Evolutionary conservation across 2,329 filamentous ascomycete genomes (phyloP).

Genomic region (Bipolaris sorokiniana): DNA sequence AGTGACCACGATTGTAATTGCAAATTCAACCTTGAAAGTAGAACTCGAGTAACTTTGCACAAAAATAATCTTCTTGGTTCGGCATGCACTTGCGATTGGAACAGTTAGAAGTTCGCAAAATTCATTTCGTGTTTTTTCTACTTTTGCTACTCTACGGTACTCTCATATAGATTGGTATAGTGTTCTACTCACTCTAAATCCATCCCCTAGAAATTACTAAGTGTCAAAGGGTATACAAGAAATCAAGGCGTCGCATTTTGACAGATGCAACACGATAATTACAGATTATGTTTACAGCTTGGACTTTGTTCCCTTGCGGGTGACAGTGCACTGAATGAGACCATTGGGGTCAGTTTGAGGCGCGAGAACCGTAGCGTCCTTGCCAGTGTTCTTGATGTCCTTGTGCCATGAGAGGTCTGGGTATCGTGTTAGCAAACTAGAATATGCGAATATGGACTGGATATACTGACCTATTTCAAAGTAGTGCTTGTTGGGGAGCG

Average conservation of each 20-base stretch:
- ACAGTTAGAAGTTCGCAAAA: not conserved
- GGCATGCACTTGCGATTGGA: not conserved
- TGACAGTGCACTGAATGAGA: conserved; percentile 91
- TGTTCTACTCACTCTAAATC: conserved; percentile 33
- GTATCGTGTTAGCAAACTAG: conserved; percentile 17
- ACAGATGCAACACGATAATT: conserved; percentile 10
- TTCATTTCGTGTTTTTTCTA: conserved; percentile 15
- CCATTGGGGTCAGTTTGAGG: conserved; percentile 94
- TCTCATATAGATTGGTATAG: conserved; percentile 32
- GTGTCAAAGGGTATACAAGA: conserved; percentile 24
- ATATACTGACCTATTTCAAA: conserved; percentile 82
- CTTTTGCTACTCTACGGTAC: conserved; percentile 20
- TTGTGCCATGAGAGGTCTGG: conserved; percentile 98
- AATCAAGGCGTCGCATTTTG: conserved; percentile 16
- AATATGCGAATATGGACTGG: not conserved
- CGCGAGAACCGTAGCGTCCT: conserved; percentile 93
- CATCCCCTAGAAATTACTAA: conserved; percentile 19
- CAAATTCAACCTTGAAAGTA: not conserved
- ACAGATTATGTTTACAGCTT: conserved; percentile 47
- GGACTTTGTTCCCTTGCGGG: conserved; percentile 58
- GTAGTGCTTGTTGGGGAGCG: conserved; percentile 97
- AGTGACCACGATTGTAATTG: not conserved
- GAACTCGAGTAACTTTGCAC: no score
- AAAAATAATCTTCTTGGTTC: not conserved
- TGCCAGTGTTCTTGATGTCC: conserved; percentile 90